Percentiles rank a stretch among this genome's conserved stretches.
These are phyloP conservation scores for Boletus eberwhitei DNA, from an alignment of 768 basidiomycete genomes.

Conservation along the genomic window DNA sequence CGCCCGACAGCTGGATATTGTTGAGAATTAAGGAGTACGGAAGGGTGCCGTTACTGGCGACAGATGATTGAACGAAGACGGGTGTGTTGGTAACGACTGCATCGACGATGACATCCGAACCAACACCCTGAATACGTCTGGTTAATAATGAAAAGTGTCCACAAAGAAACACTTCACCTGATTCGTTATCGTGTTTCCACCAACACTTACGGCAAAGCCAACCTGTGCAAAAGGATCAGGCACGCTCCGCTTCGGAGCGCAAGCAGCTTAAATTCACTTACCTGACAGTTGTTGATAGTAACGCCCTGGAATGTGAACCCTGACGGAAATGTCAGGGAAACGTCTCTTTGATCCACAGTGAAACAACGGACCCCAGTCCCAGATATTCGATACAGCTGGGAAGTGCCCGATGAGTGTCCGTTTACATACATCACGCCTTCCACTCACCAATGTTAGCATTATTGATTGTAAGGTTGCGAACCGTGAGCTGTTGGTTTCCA, in stretches of 20 bases:
- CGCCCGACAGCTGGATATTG: conserved; percentile 34
- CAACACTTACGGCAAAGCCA: conserved; percentile 45
- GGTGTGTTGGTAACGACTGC: conserved; percentile 44
- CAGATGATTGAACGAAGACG: conserved; percentile 40
- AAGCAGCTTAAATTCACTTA: background rate
- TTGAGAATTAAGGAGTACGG: conserved; percentile 36
- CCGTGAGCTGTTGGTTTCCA: conserved; percentile 78
- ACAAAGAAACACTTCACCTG: conserved; percentile 28
- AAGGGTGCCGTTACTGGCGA: conserved; percentile 24
- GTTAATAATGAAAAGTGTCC: background rate
- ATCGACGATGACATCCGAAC: conserved; percentile 44
- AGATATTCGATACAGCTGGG: conserved; percentile 29
- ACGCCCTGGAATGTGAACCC: conserved; percentile 55
- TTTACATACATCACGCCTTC: background rate
- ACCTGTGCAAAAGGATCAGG: conserved; percentile 22
- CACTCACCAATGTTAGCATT: conserved; percentile 40
- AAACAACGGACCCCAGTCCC: conserved; percentile 41
- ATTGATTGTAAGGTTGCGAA: conserved; percentile 57
- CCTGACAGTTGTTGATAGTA: conserved; percentile 40
- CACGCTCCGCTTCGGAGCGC: background rate
- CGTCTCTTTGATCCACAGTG: background rate
- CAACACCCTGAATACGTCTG: conserved; percentile 33
- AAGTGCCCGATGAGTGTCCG: background rate
- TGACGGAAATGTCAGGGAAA: conserved; percentile 13
- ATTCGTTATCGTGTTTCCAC: conserved; percentile 28